A percentile compares a stretch with the other conserved stretches of the same genome.
phyloP scores from a whole-genome alignment of 2,329 filamentous ascomycete species.

The Blastomyces emzantsi region DNA sequence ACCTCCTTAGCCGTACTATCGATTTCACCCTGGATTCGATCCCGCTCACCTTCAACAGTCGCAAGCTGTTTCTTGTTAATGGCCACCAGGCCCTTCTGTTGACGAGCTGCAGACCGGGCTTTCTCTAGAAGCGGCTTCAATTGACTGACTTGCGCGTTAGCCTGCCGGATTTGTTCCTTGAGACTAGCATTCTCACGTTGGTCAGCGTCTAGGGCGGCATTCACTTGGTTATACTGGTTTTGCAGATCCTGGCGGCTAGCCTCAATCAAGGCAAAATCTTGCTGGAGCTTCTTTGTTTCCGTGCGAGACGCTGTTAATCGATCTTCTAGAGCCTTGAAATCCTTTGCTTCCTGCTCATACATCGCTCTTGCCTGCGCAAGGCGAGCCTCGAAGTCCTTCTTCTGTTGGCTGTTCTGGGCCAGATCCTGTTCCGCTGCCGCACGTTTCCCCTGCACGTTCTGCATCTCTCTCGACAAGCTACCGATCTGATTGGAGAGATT shows the following conservation, averaged over 20 bases:
- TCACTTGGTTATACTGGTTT: slow-evolving; percentile 68
- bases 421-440: slow-evolving; percentile 71
- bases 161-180: slow-evolving; percentile 76
- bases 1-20: slow-evolving; percentile 56
- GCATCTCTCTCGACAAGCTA: slow-evolving; percentile 85
- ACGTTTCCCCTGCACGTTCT: slow-evolving; percentile 79
- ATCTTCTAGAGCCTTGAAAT: slow-evolving; percentile 76
- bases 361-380: slow-evolving; percentile 75
- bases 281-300: slow-evolving; percentile 75
- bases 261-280: slow-evolving; percentile 75
- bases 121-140: slow-evolving; percentile 90
- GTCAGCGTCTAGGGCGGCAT: slow-evolving; percentile 68
- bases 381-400: slow-evolving; percentile 84
- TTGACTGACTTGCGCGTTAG: slow-evolving; percentile 73
- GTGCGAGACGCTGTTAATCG: slow-evolving; percentile 65
- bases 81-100: slow-evolving; percentile 91
- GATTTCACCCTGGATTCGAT: slow-evolving; percentile 75
- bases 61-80: slow-evolving; percentile 98
- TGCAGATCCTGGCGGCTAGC: slow-evolving; percentile 72
- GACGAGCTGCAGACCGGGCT: slow-evolving; percentile 79
- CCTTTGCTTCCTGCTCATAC: slow-evolving; percentile 89
- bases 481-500: slow-evolving; percentile 95
- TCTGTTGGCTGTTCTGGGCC: slow-evolving; percentile 71
- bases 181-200: slow-evolving; percentile 78
- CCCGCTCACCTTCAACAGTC: slow-evolving; percentile 79